These are phyloP conservation scores for Haberlea rhodopensis DNA, from an alignment of 257 asterid species.

Conservation along the genomic window DNA sequence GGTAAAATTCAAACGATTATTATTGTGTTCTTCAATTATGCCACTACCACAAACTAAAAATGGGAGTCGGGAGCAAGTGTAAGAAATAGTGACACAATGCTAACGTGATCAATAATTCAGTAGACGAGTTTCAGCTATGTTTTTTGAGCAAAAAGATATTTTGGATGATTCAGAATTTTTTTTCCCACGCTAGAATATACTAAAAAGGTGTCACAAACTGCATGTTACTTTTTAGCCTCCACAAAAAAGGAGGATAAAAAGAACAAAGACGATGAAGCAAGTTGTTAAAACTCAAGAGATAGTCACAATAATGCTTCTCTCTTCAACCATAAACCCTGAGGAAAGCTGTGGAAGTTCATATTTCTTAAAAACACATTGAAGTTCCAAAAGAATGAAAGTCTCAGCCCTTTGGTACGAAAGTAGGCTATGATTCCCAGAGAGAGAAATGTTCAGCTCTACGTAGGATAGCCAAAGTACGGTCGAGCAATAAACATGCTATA, in stretches of 20 bases:
- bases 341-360: background rate
- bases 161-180: background rate
- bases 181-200: background rate
- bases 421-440: background rate
- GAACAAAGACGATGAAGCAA: background rate
- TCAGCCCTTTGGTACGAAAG: too few species aligned
- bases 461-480: too few species aligned
- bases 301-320: background rate
- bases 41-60: background rate
- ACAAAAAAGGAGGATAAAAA: background rate
- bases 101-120: background rate
- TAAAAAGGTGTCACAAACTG: background rate
- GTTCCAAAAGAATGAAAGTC: too few species aligned
- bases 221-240: too few species aligned
- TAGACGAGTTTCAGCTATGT: background rate
- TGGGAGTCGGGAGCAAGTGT: background rate
- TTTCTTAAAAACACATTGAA: background rate
- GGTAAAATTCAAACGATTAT: background rate
- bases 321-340: slow-evolving; percentile 15
- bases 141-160: background rate
- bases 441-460: too few species aligned
- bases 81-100: too few species aligned
- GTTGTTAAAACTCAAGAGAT: background rate
- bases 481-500: too few species aligned
- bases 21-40: too few species aligned